Percentiles rank a stretch among this genome's conserved stretches.
These are phyloP conservation scores for Kodamaea derodonti DNA, from an alignment of 1,139 yeast species.

Conservation along the genomic window DNA sequence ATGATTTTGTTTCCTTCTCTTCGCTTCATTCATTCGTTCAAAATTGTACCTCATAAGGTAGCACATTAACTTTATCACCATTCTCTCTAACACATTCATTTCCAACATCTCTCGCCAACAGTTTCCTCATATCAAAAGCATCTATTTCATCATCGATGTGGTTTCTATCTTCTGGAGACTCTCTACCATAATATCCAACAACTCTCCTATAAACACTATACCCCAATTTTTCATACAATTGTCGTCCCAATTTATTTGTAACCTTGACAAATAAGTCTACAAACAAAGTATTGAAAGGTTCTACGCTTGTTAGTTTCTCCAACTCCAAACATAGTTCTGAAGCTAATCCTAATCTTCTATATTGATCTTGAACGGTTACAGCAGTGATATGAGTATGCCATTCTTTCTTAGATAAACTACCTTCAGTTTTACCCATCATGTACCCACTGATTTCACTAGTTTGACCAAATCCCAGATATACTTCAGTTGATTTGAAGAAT, in stretches of 20 bases:
- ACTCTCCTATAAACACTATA: slow-evolving; percentile 84
- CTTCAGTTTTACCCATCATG: slow-evolving; percentile 98
- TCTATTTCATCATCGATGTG: slow-evolving; percentile 62
- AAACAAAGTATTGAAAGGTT: slow-evolving; percentile 73
- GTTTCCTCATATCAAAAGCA: slow-evolving; percentile 83
- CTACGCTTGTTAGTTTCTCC: slow-evolving; percentile 61
- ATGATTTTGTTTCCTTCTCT: too few species aligned
- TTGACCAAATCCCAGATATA: slow-evolving; percentile 15
- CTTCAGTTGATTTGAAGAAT: slow-evolving; percentile 62
- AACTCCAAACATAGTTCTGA: slow-evolving; percentile 69
- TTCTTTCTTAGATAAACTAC: slow-evolving; percentile 56
- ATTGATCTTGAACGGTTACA: slow-evolving; percentile 81
- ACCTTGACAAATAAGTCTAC: slow-evolving; percentile 90
- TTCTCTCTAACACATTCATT: slow-evolving; percentile 51
- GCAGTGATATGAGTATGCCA: slow-evolving; percentile 99
- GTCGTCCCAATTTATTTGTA: slow-evolving; percentile 74
- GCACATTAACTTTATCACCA: slow-evolving; percentile 55
- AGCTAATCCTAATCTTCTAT: slow-evolving; percentile 83
- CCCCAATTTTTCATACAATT: slow-evolving; percentile 80
- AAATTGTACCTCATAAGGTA: slow-evolving; percentile 60
- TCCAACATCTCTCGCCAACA: slow-evolving; percentile 52
- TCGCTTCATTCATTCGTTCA: too few species aligned
- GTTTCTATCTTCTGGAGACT: slow-evolving; percentile 43
- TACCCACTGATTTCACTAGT: slow-evolving; percentile 54
- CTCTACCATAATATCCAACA: slow-evolving; percentile 76